phyloP scores from a whole-genome alignment of 148 eudicot species.

The Rhododendron griersonianum region DNA sequence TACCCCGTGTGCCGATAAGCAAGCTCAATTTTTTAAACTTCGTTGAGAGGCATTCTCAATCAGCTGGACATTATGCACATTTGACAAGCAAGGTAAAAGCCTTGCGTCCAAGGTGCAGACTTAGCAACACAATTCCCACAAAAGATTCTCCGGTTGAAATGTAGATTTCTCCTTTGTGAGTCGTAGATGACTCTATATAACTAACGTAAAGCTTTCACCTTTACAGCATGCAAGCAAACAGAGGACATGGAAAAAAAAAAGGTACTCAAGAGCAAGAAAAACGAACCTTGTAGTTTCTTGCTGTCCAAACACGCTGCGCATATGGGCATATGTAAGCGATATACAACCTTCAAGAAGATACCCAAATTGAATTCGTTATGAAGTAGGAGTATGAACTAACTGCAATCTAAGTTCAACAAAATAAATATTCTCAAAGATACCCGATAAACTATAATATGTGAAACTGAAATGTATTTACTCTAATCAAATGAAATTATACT shows the following conservation, averaged over 20 bases:
- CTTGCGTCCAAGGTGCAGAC: background rate
- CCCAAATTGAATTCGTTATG: background rate
- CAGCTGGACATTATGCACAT: background rate
- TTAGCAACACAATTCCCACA: background rate
- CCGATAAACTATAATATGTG: background rate
- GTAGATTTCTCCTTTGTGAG: background rate
- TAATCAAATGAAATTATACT: background rate
- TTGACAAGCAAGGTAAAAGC: background rate
- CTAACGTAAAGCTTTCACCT: background rate
- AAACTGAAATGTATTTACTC: background rate
- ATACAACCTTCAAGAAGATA: conserved; percentile 43
- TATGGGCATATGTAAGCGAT: conserved; percentile 49
- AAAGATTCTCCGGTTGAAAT: background rate
- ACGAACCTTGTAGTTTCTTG: conserved; percentile 53
- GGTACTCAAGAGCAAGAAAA: background rate
- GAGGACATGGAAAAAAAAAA: background rate
- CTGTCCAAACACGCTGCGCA: conserved; percentile 73
- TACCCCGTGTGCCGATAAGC: background rate
- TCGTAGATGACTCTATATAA: background rate
- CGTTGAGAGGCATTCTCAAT: too few species aligned
- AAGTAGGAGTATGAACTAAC: background rate
- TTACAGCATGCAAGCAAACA: background rate
- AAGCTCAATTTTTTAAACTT: background rate
- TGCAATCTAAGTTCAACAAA: background rate
- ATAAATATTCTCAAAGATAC: background rate